Evolutionary conservation across 768 basidiomycete species (phyloP).

Genomic region (Tulasnella sp.): DNA sequence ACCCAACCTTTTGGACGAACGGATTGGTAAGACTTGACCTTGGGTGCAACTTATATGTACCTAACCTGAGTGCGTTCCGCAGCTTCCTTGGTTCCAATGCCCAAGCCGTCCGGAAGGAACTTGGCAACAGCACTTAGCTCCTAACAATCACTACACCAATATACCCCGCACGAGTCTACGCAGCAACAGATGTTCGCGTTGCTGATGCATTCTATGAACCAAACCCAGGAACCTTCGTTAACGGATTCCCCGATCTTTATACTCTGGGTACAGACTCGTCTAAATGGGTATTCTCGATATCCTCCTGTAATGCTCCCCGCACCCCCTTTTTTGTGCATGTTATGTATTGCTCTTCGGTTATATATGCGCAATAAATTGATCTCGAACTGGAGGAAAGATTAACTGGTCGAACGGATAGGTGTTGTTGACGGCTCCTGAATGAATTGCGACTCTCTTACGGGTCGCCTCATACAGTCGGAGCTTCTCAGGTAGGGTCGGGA

Average conservation of each 20-base stretch:
- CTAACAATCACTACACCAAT: background rate
- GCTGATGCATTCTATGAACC: background rate
- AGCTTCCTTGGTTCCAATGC: constrained; percentile 20
- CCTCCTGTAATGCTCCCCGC: no score
- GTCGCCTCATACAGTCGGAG: no score
- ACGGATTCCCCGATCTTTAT: background rate
- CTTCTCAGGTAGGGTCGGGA: no score
- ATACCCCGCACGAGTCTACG: background rate
- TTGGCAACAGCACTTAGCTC: background rate
- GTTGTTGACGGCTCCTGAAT: background rate
- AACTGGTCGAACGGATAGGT: background rate
- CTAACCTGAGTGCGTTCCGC: background rate
- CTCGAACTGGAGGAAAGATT: background rate
- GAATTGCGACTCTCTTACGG: no score
- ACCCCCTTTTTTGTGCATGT: no score
- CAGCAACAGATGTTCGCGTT: background rate
- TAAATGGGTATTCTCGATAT: background rate
- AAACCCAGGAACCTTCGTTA: background rate
- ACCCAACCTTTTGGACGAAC: constrained; percentile 30
- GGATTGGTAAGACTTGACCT: background rate
- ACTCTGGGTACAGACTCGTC: background rate
- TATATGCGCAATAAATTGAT: background rate
- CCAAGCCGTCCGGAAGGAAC: background rate
- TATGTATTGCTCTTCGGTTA: background rate
- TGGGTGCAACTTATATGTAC: background rate